A percentile compares a stretch with the other conserved stretches of the same genome.
phyloP scores from a whole-genome alignment of 2,329 filamentous ascomycete genomes.

The Talaromyces sp. region DNA sequence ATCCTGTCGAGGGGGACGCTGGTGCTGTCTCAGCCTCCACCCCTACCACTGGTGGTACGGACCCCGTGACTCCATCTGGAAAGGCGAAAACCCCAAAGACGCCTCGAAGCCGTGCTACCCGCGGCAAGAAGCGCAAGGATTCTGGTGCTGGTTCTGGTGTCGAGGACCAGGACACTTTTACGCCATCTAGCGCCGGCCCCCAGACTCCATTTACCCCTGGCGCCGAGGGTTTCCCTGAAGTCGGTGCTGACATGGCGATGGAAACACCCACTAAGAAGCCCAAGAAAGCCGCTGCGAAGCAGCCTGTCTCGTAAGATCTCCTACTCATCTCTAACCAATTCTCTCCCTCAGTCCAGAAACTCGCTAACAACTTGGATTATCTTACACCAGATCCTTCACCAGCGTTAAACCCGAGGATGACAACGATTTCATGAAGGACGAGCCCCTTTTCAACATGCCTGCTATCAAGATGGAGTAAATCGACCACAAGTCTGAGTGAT shows the following conservation, averaged over 20 bases:
- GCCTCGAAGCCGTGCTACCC: background rate
- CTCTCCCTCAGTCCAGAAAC: background rate
- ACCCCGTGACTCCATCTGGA: background rate
- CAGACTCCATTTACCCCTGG: background rate
- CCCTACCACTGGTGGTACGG: background rate
- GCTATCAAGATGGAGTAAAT: background rate
- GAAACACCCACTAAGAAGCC: constrained; percentile 24
- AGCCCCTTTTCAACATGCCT: background rate
- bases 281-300: constrained; percentile 23
- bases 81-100: constrained; percentile 9
- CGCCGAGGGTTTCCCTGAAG: background rate
- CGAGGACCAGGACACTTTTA: constrained; percentile 10
- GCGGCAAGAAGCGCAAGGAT: constrained; percentile 26
- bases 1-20: background rate
- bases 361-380: background rate
- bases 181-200: background rate
- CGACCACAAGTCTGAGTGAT: background rate
- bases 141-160: background rate
- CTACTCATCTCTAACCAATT: no score
- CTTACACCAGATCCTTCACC: background rate
- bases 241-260: constrained; percentile 16
- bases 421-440: background rate
- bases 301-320: constrained; percentile 14
- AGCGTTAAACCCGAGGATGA: background rate
- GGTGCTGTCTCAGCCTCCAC: no score